Evolutionary conservation across 768 basidiomycete species (phyloP), one percentile per base, ranked within the genome.

Genomic region (Phaffia tasmanica): DNA sequence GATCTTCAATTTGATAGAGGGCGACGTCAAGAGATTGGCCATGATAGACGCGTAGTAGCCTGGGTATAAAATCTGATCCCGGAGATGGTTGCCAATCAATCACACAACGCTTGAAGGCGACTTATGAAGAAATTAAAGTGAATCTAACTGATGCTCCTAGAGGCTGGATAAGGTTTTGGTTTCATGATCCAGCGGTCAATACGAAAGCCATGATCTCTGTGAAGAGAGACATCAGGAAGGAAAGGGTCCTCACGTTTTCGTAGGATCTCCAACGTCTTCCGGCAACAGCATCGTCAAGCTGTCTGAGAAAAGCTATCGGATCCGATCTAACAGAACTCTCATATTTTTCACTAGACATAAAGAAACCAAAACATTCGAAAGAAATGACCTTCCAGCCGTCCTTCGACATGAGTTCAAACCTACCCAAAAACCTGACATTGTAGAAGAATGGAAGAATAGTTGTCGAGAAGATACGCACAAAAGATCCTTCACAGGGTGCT

Each of bases 401-500:
- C 35, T 35, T 30, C 9, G 6, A 9, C 6, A 42, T 63, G 51
- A 42, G 23, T 23, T 49, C 59, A 23, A 18, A 14, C 46, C n/a
- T n/a, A 14, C 59, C n/a, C 19, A 15, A 21, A 18, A 19, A 23
- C 21, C 6, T 60, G 32, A 1, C 59, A 15, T 49, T 16, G 5
- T 27, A 9, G 30, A 46, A 11, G 1, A 29, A 18, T 11, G 16
- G 27, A n/a, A 51, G 27, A 29, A 1, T 8, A 8, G 23, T 11
- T 29, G 5, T 3, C 1, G 5, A 54, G 29, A 15, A 14, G 1
- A n/a, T 9, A 58, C 64, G 18, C 6, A 58, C 64, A 65, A 49
- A 2, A 65, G 49, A 27, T 65, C 64, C 57, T 59, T 56, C n/a
- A 65, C 48, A 5, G 64, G 64, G 30, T 59, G 56, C 30, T 32